phyloP scores from a whole-genome alignment of 140 eudicot genomes.

The Bidens hawaiensis region DNA sequence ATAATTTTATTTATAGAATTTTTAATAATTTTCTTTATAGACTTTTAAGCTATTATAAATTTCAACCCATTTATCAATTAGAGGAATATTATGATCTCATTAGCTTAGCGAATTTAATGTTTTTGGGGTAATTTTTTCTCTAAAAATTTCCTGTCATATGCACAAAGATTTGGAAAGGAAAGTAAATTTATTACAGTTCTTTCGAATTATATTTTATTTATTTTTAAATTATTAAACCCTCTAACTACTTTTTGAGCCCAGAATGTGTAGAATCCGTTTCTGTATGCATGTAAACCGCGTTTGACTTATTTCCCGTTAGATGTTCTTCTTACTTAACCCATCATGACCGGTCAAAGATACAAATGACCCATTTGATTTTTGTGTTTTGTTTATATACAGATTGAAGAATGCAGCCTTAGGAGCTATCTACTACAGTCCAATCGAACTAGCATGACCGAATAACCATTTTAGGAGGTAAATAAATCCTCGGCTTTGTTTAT shows the following conservation, averaged over 20 bases:
- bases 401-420: constrained; percentile 83
- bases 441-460: constrained; percentile 40
- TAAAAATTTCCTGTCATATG: too few species aligned
- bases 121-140: too few species aligned
- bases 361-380: not conserved
- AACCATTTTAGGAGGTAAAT: constrained; percentile 8
- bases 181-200: too few species aligned
- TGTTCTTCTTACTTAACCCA: not conserved
- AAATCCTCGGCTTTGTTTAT: not conserved
- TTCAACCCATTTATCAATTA: too few species aligned
- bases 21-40: too few species aligned
- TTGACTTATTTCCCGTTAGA: not conserved
- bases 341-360: not conserved
- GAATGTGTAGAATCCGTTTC: not conserved
- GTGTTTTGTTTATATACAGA: constrained; percentile 35
- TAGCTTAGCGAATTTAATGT: too few species aligned
- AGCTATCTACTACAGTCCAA: constrained; percentile 64
- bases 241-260: not conserved
- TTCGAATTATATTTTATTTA: too few species aligned
- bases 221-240: not conserved
- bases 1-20: too few species aligned
- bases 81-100: too few species aligned
- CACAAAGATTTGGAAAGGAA: too few species aligned
- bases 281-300: not conserved
- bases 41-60: too few species aligned